Conservation (phyloP, 2,329 filamentous ascomycete genomes). For the Cercospora nicotianae region DNA sequence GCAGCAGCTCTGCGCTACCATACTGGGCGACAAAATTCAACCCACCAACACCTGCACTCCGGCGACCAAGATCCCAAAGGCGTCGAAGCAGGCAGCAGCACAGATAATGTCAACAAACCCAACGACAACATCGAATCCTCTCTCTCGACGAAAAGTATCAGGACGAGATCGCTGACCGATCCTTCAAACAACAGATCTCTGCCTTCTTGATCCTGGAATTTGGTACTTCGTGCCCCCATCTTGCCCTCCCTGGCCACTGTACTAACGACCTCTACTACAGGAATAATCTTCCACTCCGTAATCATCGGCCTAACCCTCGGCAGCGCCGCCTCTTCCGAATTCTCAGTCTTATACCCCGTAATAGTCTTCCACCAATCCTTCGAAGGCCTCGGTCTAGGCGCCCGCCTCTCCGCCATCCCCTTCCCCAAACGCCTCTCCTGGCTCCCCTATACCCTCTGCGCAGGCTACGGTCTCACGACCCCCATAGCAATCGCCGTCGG, state of each 20-base stretch:
- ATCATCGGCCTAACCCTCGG: slow-evolving; percentile 65
- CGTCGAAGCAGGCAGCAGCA: slow-evolving; percentile 17
- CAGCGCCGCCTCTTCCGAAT: slow-evolving; percentile 56
- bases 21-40: slow-evolving; percentile 22
- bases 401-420: slow-evolving; percentile 72
- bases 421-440: slow-evolving; percentile 71
- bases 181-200: slow-evolving; percentile 75
- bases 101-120: not conserved
- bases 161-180: slow-evolving; percentile 23
- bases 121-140: slow-evolving; percentile 15
- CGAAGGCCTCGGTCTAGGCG: slow-evolving; percentile 85
- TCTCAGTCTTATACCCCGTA: slow-evolving; percentile 61
- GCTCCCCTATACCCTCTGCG: slow-evolving; percentile 73
- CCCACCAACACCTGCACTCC: slow-evolving; percentile 45
- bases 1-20: slow-evolving; percentile 30
- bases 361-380: slow-evolving; percentile 90
- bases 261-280: not conserved
- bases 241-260: not conserved
- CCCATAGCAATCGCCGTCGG: slow-evolving; percentile 83
- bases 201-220: slow-evolving; percentile 93
- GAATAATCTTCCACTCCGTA: slow-evolving; percentile 61
- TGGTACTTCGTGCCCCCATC: slow-evolving; percentile 38
- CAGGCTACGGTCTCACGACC: slow-evolving; percentile 74
- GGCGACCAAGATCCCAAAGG: slow-evolving; percentile 34
- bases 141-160: slow-evolving; percentile 27